A percentile compares a stretch with the other conserved stretches of the same genome.
These are phyloP conservation scores for Penicillium diatomitis DNA, from an alignment of 495 filamentous ascomycete genomes.

Conservation along the genomic window DNA sequence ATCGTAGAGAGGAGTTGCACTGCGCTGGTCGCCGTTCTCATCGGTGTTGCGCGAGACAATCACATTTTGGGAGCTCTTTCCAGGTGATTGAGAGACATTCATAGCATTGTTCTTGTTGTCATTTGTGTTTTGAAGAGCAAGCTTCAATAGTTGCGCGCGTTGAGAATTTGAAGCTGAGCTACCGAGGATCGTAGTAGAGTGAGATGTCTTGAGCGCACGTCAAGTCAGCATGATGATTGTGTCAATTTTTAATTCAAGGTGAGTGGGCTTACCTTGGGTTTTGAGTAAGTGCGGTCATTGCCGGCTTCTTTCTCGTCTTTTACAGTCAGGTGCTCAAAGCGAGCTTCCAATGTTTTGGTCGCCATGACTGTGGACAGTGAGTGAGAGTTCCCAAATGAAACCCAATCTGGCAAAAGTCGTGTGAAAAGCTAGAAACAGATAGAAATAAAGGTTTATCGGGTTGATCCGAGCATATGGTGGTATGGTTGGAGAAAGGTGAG, in stretches of 20 bases:
- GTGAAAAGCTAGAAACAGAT: neutral
- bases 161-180: conserved; percentile 45
- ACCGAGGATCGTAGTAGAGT: conserved; percentile 42
- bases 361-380: conserved; percentile 32
- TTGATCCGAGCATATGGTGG: conserved; percentile 2
- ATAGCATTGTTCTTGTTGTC: conserved; percentile 43
- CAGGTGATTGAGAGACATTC: conserved; percentile 25
- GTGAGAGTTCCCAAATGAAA: too few species aligned
- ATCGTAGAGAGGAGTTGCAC: conserved; percentile 46
- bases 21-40: conserved; percentile 47
- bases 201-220: conserved; percentile 22
- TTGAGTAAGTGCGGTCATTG: conserved; percentile 43
- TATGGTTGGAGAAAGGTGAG: neutral
- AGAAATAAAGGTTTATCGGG: conserved; percentile 1
- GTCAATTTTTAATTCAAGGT: neutral
- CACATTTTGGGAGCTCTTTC: conserved; percentile 27
- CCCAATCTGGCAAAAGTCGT: too few species aligned
- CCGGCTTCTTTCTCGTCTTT: conserved; percentile 66
- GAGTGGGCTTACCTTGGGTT: conserved; percentile 52
- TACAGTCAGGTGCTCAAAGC: conserved; percentile 73
- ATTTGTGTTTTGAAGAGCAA: conserved; percentile 68
- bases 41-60: conserved; percentile 41
- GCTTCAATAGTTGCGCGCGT: conserved; percentile 65
- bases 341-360: conserved; percentile 59
- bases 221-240: conserved; percentile 19